Base-by-base conservation (phyloP, 805 yeast species). In the Cyberlindnera euphorbiiphila region DNA sequence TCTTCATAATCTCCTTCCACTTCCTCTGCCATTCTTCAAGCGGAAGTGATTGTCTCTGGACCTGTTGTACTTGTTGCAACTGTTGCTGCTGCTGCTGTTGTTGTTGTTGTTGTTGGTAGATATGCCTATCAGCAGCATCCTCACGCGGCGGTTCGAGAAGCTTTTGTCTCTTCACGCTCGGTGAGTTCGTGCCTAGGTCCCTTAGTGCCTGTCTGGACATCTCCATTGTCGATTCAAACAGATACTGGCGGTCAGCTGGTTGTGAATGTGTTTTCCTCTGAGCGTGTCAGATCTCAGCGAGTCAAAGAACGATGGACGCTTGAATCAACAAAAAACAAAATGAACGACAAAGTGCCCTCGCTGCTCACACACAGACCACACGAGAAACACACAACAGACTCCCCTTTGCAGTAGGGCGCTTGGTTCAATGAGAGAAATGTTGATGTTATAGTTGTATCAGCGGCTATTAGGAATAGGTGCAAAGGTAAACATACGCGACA, bases 1-100 rank as follows among this genome's bases (percentile, higher is more conserved):
- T 71, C 29, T 65, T 69, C 76, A 78, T 71, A 39, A 77, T 76
- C 37, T 66, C 66, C 29, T 74, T 61, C 85, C 85, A 78, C 33
- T 71, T 69, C 23, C 60, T 63, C 49, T 76, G 81, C 85, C 85
- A 78, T 43, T 66, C 68, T 35, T 58, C 60, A 34, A 78, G 54
- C 37, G 53, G 47, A 10, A 46, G 44, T 1, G 39, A 40, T 15
- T 39, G 41, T 5, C 22, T 21, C 8, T 34, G 42, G 4, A 25
- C 32, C 26, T 45, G 39, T 25, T 36, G 42, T 11, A 33, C 28
- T 18, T 28, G 38, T 12, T 38, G 40, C 19, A 14, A 30, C 22
- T 16, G 29, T 14, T 39, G 42, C 4, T 28, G 31, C 9, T 32
- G 45, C 5, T 29, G 37, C 28, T 43, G 43, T 21, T 36, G 44